Percentiles rank a stretch among this genome's conserved stretches.
Evolutionary conservation across 1,284 basidiomycete genomes (phyloP).

Genomic region (Athelia psychrophila): DNA sequence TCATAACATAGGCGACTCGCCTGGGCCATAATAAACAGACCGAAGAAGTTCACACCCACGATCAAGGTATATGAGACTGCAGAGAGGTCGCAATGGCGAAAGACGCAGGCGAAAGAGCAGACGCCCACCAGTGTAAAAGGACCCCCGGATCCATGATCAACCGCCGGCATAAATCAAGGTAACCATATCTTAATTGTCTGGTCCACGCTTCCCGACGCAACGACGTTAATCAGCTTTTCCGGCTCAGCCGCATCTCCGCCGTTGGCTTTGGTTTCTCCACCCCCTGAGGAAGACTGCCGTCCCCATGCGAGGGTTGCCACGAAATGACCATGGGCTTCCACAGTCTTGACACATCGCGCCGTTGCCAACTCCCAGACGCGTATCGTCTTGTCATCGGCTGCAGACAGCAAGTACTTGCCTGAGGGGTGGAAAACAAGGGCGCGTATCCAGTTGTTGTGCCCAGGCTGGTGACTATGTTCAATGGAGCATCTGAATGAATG

Average conservation of each 20-base stretch:
- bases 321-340: constrained; percentile 87
- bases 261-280: constrained; percentile 29
- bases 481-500: neutral
- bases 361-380: constrained; percentile 86
- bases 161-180: neutral
- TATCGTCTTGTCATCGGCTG: constrained; percentile 89
- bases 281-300: constrained; percentile 41
- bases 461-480: constrained; percentile 38
- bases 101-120: too few species aligned
- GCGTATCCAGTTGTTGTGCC: constrained; percentile 86
- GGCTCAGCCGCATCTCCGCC: constrained; percentile 38
- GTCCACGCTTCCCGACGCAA: constrained; percentile 82
- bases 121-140: too few species aligned
- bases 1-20: too few species aligned
- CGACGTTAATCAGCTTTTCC: constrained; percentile 70
- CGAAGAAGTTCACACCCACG: too few species aligned
- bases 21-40: too few species aligned
- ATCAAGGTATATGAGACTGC: too few species aligned
- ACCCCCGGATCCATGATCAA: too few species aligned
- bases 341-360: constrained; percentile 77
- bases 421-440: constrained; percentile 83
- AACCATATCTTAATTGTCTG: constrained; percentile 63
- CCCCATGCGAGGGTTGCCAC: constrained; percentile 85
- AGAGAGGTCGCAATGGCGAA: too few species aligned
- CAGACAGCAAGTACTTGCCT: constrained; percentile 84